These are phyloP conservation scores for Plasmodium falciparum DNA, from an alignment of 169 alveolate species.

Conservation along the genomic window DNA sequence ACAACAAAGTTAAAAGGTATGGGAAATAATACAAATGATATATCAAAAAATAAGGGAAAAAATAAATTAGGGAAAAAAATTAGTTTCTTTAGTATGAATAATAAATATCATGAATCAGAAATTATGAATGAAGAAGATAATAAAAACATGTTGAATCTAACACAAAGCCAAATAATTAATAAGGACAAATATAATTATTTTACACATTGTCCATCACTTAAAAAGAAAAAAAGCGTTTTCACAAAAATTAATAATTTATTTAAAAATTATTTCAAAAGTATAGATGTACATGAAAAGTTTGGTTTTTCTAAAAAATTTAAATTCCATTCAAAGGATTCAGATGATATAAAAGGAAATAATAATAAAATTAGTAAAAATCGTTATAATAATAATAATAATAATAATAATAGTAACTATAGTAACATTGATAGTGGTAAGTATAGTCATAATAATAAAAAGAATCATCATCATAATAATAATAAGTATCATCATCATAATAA, in stretches of 20 bases:
- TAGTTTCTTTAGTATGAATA: conserved; percentile 57
- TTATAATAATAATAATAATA: too few species aligned
- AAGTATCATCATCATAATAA: too few species aligned
- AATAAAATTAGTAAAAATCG: too few species aligned
- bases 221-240: conserved; percentile 25
- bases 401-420: too few species aligned
- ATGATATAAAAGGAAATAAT: too few species aligned
- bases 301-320: too few species aligned
- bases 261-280: conserved; percentile 28
- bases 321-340: too few species aligned
- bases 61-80: conserved; percentile 25
- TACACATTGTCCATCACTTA: conserved; percentile 23
- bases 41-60: neutral
- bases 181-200: conserved; percentile 31
- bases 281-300: conserved; percentile 9
- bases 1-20: neutral
- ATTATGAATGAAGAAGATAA: conserved; percentile 13
- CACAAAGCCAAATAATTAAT: conserved; percentile 5
- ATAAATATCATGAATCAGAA: conserved; percentile 5
- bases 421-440: too few species aligned
- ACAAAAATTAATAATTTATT: conserved; percentile 24
- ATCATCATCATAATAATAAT: neutral
- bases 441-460: too few species aligned
- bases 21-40: conserved; percentile 5
- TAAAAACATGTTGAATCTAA: conserved; percentile 27